phyloP scores from a whole-genome alignment of 2,329 filamentous ascomycete species.

The Pseudophaeomoniella oleicola region DNA sequence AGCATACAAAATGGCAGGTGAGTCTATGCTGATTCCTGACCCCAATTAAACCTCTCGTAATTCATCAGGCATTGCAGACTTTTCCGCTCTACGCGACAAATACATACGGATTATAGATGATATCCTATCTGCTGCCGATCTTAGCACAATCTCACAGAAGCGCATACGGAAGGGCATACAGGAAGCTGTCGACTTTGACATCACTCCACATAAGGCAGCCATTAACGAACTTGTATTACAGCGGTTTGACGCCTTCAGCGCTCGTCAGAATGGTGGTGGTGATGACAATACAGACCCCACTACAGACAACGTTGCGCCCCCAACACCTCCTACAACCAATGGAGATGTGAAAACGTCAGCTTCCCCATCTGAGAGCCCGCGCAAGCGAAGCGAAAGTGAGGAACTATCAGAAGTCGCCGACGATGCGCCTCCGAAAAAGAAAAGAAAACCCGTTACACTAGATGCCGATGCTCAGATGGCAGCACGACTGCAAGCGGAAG shows the following conservation, averaged over 20 bases:
- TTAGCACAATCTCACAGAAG: conserved; percentile 52
- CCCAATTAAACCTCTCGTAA: background rate
- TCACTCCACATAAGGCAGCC: conserved; percentile 46
- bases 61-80: background rate
- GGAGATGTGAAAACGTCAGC: conserved; percentile 16
- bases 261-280: conserved; percentile 25
- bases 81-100: conserved; percentile 27
- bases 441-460: conserved; percentile 44
- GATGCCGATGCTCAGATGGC: conserved; percentile 81
- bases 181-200: conserved; percentile 44
- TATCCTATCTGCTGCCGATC: conserved; percentile 44
- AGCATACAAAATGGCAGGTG: background rate
- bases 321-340: conserved; percentile 16
- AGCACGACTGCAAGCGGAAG: conserved; percentile 78
- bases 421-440: conserved; percentile 45
- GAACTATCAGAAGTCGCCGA: conserved; percentile 22
- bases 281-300: conserved; percentile 21
- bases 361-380: conserved; percentile 15
- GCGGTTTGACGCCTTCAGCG: conserved; percentile 57
- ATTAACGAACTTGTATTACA: conserved; percentile 47
- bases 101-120: conserved; percentile 48
- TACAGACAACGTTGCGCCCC: conserved; percentile 12
- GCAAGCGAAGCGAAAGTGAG: conserved; percentile 28
- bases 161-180: conserved; percentile 49
- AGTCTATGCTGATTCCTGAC: background rate